Percentiles rank a stretch among this genome's conserved stretches.
phyloP scores from a whole-genome alignment of 495 filamentous ascomycete species.

The Aspergillus heteromorphus region DNA sequence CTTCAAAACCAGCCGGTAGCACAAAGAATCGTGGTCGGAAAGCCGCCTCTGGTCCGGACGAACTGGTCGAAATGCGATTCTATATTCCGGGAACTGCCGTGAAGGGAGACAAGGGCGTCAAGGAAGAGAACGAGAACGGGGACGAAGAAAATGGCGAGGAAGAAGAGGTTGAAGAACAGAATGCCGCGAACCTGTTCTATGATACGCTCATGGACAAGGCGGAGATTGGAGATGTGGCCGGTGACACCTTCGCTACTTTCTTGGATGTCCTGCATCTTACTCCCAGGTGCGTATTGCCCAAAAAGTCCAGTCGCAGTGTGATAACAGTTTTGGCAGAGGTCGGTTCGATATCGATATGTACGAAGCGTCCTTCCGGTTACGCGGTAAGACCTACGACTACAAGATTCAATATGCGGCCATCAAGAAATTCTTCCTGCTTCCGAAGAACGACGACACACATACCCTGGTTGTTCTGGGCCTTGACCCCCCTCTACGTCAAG shows the following conservation, averaged over 20 bases:
- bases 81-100: slow-evolving; percentile 92
- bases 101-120: slow-evolving; percentile 66
- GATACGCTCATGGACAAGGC: slow-evolving; percentile 98
- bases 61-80: slow-evolving; percentile 97
- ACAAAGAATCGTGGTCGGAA: slow-evolving; percentile 80
- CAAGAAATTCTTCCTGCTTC: slow-evolving; percentile 98
- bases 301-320: not conserved
- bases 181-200: slow-evolving; percentile 91
- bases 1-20: slow-evolving; percentile 65
- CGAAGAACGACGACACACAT: slow-evolving; percentile 95
- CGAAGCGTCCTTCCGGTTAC: slow-evolving; percentile 92
- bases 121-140: slow-evolving; percentile 59
- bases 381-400: slow-evolving; percentile 99
- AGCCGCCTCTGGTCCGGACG: slow-evolving; percentile 78
- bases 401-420: slow-evolving; percentile 97
- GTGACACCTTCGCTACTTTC: slow-evolving; percentile 96
- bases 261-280: slow-evolving; percentile 95
- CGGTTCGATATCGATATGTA: slow-evolving; percentile 99
- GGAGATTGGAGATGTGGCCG: slow-evolving; percentile 97
- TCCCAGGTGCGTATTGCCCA: slow-evolving; percentile 61
- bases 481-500: slow-evolving; percentile 93
- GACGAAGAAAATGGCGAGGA: slow-evolving; percentile 64
- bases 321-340: slow-evolving; percentile 59
- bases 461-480: slow-evolving; percentile 91
- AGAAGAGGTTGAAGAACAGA: slow-evolving; percentile 75